Evolutionary conservation across 2,329 filamentous ascomycete species (phyloP), one percentile per base, ranked within the genome.

Genomic region (Sporothrix euskadiensis): DNA sequence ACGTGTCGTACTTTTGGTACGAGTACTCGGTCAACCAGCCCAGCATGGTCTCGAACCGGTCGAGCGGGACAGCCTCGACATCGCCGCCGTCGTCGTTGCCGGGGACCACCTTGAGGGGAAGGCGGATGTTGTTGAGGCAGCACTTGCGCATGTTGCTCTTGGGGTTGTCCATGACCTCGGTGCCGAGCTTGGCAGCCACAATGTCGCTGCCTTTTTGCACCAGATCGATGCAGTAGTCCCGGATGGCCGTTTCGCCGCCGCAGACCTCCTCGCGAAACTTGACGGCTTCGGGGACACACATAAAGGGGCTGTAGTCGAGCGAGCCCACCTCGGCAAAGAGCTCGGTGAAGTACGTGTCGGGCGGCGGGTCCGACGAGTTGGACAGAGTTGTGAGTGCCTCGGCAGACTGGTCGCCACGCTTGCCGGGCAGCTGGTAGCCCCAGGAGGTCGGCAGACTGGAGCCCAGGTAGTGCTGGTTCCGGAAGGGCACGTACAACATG

Each of bases 241-340:
- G 85, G 76, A 94, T 89, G 1, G 82, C 84, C 1, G 86, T 82
- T 76, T 94, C 92, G 65, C 92, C 91, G 57, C 89, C 89, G 74
- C 90, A 88, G 56, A 88, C 83, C 72, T 87, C 81, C 7, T 84
- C 78, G 22, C 92, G 86, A 82, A 90, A 94, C 57, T 86, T 83
- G 16, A 94, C 78, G 0, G 90, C 90, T 0, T 86, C 87, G 0
- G 87, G 84, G 2, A 92, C 81, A 78, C 88, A 91, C 19, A 91
- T 81, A 78, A 89, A 92, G 0, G 90, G 86, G 0, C 86, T 84
- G 73, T 86, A 87, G 78, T 94, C 91, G 30, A 87, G 83, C 0
- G 91, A 93, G 9, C 89, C 90, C 4, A 90, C 85, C 74, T 88
- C 91, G 75, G 90, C 86, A 78, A 94, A 94, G 59, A 90, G 85